These are phyloP conservation scores for Penicillium desertorum DNA, from an alignment of 495 filamentous ascomycete genomes.

Conservation along the genomic window DNA sequence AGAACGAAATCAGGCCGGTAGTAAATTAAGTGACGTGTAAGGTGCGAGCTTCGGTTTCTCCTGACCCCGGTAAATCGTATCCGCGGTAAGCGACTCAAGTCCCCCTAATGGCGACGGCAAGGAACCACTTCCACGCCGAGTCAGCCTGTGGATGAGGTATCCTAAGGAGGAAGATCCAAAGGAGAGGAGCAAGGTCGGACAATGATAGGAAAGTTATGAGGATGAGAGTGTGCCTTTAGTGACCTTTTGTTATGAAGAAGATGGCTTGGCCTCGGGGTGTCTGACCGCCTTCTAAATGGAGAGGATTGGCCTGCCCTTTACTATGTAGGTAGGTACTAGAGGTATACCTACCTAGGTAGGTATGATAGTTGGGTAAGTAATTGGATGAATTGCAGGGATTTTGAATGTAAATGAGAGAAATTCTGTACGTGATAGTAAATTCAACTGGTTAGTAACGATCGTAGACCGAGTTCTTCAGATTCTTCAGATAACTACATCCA, in stretches of 20 bases:
- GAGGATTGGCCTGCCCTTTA: constrained; percentile 5
- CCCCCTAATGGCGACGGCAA: constrained; percentile 21
- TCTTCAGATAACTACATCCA: too few species aligned
- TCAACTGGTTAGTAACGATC: background rate
- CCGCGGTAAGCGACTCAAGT: constrained; percentile 23
- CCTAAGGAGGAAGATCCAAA: constrained; percentile 2
- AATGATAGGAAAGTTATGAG: constrained; percentile 19
- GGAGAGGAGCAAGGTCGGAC: constrained; percentile 13
- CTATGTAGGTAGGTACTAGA: background rate
- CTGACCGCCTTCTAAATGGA: constrained; percentile 27
- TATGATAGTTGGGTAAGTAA: background rate
- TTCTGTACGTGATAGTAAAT: background rate
- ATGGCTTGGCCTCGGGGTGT: constrained; percentile 19
- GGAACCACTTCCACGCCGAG: constrained; percentile 24
- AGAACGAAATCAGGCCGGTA: background rate
- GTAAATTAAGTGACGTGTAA: constrained; percentile 6
- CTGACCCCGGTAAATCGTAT: constrained; percentile 27
- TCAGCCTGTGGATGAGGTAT: constrained; percentile 11
- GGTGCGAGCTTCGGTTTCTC: constrained; percentile 26
- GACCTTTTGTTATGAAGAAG: constrained; percentile 31
- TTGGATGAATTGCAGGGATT: background rate
- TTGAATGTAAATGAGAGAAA: background rate
- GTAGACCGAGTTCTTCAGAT: too few species aligned
- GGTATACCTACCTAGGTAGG: too few species aligned
- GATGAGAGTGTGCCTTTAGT: constrained; percentile 19